Evolutionary conservation across 805 yeast species (phyloP).

Genomic region (Yarrowia sp.): DNA sequence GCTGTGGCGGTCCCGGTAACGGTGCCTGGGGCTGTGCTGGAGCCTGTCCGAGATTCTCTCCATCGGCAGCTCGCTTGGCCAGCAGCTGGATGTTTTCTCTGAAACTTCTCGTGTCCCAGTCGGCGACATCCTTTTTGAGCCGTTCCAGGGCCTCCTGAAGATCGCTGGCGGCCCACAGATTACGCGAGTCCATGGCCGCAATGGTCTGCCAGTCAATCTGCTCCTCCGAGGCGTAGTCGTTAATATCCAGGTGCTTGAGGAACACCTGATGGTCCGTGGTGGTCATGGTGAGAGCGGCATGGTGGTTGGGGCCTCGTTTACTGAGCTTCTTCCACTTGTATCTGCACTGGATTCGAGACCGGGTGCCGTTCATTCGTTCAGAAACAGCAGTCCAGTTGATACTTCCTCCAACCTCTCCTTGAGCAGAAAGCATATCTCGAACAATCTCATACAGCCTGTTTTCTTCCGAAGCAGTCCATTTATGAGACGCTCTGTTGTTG

Average conservation of each 20-base stretch:
- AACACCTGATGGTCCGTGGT: constrained; percentile 52
- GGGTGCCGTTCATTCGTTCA: constrained; percentile 82
- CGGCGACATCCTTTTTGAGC: constrained; percentile 53
- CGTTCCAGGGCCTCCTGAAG: constrained; percentile 60
- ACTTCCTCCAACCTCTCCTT: constrained; percentile 35
- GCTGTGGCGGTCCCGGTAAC: neutral
- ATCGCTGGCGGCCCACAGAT: constrained; percentile 59
- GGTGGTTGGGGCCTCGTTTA: constrained; percentile 53
- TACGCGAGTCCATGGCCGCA: constrained; percentile 47
- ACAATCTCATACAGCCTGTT: constrained; percentile 56
- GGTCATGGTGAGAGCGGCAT: constrained; percentile 45
- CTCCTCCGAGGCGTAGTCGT: constrained; percentile 44
- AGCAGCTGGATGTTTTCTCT: constrained; percentile 27
- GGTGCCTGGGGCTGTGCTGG: neutral
- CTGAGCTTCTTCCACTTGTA: constrained; percentile 89
- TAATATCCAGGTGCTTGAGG: constrained; percentile 47
- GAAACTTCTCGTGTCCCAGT: constrained; percentile 39
- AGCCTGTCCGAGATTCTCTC: constrained; percentile 9
- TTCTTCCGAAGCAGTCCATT: constrained; percentile 80
- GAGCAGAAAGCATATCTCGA: constrained; percentile 45
- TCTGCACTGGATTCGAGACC: constrained; percentile 91
- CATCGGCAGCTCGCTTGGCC: constrained; percentile 19
- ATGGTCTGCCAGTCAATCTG: constrained; percentile 56
- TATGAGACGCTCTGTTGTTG: constrained; percentile 64
- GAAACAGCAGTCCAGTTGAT: constrained; percentile 92